These are phyloP conservation scores for Lachancea cidri DNA, from an alignment of 805 yeast genomes.

Conservation along the genomic window DNA sequence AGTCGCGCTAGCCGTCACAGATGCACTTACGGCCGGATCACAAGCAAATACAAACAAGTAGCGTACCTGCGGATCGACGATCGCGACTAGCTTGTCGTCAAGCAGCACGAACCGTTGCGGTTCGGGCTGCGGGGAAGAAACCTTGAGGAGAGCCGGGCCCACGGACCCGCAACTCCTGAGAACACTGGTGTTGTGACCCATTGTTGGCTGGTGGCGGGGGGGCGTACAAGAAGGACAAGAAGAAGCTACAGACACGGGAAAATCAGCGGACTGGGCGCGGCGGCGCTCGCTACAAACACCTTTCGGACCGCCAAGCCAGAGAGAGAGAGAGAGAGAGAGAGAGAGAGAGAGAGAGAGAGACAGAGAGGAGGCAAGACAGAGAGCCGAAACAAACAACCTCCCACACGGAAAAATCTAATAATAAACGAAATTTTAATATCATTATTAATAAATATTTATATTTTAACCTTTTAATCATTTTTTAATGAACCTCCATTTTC, in stretches of 20 bases:
- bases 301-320: neutral
- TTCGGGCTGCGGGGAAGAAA: neutral
- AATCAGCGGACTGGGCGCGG: neutral
- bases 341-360: neutral
- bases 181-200: slow-evolving; percentile 1
- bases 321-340: neutral
- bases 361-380: too few relatives aligned
- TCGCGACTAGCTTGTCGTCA: neutral
- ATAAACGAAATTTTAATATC: too few relatives aligned
- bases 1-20: neutral
- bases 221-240: neutral
- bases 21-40: neutral
- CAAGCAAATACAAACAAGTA: neutral
- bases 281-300: neutral
- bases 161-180: neutral
- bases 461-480: too few relatives aligned
- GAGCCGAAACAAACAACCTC: too few relatives aligned
- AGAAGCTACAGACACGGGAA: neutral
- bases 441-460: too few relatives aligned
- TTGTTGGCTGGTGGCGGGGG: neutral
- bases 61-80: neutral
- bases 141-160: neutral
- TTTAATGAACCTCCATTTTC: neutral
- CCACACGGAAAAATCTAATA: too few relatives aligned
- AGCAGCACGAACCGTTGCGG: neutral